These are phyloP conservation scores for Patellifolia procumbens DNA, from an alignment of 179 eudicot genomes.

Conservation along the genomic window DNA sequence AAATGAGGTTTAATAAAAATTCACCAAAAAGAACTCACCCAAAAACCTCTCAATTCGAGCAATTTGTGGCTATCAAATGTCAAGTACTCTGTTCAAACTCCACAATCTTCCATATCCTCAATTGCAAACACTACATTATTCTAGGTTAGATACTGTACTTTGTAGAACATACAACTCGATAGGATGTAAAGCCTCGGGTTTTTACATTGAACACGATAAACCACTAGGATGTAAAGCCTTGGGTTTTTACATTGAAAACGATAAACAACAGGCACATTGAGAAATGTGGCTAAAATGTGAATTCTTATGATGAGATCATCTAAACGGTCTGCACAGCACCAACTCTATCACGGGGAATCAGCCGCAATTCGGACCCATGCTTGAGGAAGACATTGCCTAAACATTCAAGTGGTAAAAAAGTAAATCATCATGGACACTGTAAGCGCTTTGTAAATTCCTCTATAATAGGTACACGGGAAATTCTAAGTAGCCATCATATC, in stretches of 20 bases:
- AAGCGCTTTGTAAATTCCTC: not conserved
- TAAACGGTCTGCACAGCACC: constrained; percentile 42
- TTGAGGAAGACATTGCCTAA: constrained; percentile 89
- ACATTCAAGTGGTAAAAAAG: not conserved
- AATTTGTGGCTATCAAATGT: not conserved
- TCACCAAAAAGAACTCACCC: too few relatives aligned
- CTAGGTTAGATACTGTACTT: not conserved
- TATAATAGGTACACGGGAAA: not conserved
- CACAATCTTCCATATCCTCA: not conserved
- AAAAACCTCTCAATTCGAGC: not conserved
- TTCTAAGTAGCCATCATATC: not conserved
- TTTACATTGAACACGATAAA: not conserved
- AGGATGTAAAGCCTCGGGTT: not conserved
- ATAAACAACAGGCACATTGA: not conserved
- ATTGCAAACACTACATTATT: not conserved
- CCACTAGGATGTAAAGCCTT: not conserved
- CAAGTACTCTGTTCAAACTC: not conserved
- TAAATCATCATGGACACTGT: not conserved
- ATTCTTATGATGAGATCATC: constrained; percentile 11
- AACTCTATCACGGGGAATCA: constrained; percentile 96
- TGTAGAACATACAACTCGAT: too few relatives aligned
- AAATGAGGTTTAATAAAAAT: too few relatives aligned
- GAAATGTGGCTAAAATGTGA: not conserved
- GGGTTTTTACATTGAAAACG: not conserved
- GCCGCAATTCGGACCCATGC: constrained; percentile 81